phyloP scores from a whole-genome alignment of 352 stramenopile species.

The Phytophthora fragariae region DNA sequence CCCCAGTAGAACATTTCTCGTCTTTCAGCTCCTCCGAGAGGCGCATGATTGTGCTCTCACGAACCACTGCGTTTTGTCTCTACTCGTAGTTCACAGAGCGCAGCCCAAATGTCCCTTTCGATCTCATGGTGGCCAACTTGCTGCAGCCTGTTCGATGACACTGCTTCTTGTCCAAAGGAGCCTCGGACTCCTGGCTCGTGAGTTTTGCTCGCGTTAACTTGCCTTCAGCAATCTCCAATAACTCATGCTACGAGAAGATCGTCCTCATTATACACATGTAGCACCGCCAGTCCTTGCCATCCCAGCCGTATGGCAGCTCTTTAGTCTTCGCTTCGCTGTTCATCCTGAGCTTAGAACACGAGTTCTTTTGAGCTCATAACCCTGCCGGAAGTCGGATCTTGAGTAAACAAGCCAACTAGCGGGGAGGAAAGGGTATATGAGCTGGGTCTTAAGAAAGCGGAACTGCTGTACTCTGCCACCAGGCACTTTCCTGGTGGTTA shows the following conservation, averaged over 20 bases:
- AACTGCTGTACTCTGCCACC: too few relatives aligned
- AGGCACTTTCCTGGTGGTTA: too few relatives aligned
- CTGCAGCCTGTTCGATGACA: neutral
- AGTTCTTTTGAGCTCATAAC: slow-evolving; percentile 11
- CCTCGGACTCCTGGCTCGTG: neutral
- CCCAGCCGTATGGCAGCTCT: neutral
- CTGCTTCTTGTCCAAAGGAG: slow-evolving; percentile 8
- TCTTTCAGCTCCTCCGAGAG: neutral
- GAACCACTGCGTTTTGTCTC: neutral
- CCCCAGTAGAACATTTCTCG: neutral
- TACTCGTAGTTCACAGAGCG: slow-evolving; percentile 8
- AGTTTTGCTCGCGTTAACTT: neutral
- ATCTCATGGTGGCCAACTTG: slow-evolving; percentile 1
- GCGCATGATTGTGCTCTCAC: neutral
- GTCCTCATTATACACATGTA: slow-evolving; percentile 9
- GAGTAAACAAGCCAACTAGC: too few relatives aligned
- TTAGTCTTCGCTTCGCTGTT: neutral
- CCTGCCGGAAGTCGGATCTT: neutral
- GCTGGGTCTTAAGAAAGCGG: too few relatives aligned
- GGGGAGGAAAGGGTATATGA: too few relatives aligned
- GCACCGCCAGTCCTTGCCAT: slow-evolving; percentile 8
- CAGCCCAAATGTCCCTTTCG: slow-evolving; percentile 3
- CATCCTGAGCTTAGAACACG: neutral
- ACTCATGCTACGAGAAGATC: neutral
- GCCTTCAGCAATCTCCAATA: neutral